phyloP scores from a whole-genome alignment of 495 filamentous ascomycete species.

The Trichoderma asperelloides region DNA sequence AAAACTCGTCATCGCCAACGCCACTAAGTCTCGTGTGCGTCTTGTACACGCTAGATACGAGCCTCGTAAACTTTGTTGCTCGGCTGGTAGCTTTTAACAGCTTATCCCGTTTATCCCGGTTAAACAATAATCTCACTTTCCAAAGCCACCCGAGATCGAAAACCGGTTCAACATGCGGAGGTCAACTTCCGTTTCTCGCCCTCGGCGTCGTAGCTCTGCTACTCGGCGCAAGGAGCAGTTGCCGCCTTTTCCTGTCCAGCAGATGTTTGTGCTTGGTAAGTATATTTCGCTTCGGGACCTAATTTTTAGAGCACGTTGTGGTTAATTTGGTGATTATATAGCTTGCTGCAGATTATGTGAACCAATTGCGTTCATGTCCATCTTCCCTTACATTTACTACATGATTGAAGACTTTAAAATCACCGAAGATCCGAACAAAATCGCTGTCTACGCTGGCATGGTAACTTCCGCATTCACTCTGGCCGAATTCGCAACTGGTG shows the following conservation, averaged over 20 bases:
- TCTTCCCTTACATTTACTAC: conserved; percentile 97
- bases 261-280: conserved; percentile 14
- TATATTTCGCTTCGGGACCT: not conserved
- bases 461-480: conserved; percentile 96
- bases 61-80: conserved; percentile 7
- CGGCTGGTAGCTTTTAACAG: conserved; percentile 4
- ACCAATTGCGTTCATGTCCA: conserved; percentile 98
- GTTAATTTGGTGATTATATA: conserved; percentile 25
- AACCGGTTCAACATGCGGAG: not conserved
- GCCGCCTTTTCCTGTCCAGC: conserved; percentile 9
- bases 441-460: conserved; percentile 89
- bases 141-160: not conserved
- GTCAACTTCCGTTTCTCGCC: not conserved
- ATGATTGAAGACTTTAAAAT: conserved; percentile 92
- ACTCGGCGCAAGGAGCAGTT: not conserved
- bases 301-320: not conserved
- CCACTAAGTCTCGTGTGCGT: not conserved
- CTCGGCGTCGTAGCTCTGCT: not conserved
- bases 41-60: not conserved
- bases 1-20: not conserved
- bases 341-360: conserved; percentile 93
- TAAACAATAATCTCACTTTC: not conserved
- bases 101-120: not conserved
- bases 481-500: conserved; percentile 82
- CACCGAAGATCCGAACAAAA: conserved; percentile 66